These are phyloP conservation scores for Fusarium pininemorale DNA, from an alignment of 2,329 filamentous ascomycete genomes.

Conservation along the genomic window DNA sequence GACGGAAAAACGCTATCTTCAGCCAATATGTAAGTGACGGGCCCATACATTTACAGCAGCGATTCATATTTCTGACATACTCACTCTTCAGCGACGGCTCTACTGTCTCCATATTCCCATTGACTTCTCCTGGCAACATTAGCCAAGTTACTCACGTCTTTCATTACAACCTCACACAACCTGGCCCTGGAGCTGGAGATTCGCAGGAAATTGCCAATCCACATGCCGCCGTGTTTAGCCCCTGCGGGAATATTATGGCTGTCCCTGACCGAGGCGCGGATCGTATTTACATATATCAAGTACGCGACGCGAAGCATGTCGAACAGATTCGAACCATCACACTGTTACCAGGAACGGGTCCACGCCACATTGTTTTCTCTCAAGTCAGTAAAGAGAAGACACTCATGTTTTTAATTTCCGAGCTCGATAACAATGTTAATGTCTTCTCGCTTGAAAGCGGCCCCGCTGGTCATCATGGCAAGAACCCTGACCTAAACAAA, in stretches of 20 bases:
- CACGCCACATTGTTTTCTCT: neutral
- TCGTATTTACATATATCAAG: neutral
- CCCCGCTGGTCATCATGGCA: accelerated
- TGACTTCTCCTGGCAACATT: neutral
- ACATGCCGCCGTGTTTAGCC: neutral
- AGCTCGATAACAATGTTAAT: neutral
- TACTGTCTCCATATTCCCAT: neutral
- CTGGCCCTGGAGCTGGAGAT: neutral
- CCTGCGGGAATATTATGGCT: neutral
- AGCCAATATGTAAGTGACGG: neutral
- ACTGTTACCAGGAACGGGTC: neutral
- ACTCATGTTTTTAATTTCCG: neutral
- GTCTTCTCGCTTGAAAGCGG: accelerated
- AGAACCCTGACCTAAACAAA: accelerated
- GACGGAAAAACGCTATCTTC: neutral
- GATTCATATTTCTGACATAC: accelerated
- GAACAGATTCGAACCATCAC: neutral
- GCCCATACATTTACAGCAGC: accelerated
- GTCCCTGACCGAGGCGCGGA: neutral
- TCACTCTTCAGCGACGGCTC: neutral
- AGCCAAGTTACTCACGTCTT: neutral
- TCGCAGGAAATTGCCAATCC: neutral
- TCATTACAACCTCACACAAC: neutral
- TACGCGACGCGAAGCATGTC: neutral
- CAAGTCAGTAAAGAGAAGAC: neutral